Evolutionary conservation across 108 stramenopile species (phyloP), one percentile per base, ranked within the genome.

Genomic region (Pinguiococcus pyrenoidosus): DNA sequence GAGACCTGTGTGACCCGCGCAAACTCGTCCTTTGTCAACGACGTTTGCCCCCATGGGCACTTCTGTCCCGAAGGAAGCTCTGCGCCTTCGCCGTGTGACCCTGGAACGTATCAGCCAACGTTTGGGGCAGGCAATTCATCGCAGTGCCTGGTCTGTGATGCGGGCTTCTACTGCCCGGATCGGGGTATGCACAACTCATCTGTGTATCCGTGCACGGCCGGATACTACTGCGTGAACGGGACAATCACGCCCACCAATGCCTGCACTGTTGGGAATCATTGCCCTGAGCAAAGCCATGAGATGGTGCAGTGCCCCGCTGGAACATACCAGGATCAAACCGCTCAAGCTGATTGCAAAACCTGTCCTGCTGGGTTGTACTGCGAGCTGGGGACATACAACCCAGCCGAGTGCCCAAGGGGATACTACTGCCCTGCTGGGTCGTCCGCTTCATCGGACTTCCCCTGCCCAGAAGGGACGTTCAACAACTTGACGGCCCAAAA

Each of bases 171-270:
- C 17, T 58, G 63, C 45, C 51, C 50, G 17, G 34, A 34, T 39
- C 3, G 1, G 62, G 37, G 33, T 40, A 25, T 37, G 32, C 37
- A 57, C 44, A n/a, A n/a, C n/a, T n/a, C n/a, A n/a, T n/a, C n/a
- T n/a, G n/a, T n/a, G 6, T 39, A 51, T 38, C 18, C 34, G 2
- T 70, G 68, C 32, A 44, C 59, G 4, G 42, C 46, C 8, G 69
- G 68, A 0, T 47, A 47, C 49, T 73, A 70, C 59, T 75, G 74
- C 39, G 51, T 46, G 10, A 46, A 46, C 14, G 72, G 58, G 4
- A 48, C 64, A 2, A 30, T 23, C n/a, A 41, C 2, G 73, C 70
- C 16, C 56, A 72, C 32, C 59, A 50, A 16, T 73, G 72, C 54
- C 23, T 29, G 26, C 37, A 32, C 0, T 28, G 34, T 2, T 53